Conservation (phyloP, 495 filamentous ascomycete genomes). For the Podospora tetraspora region DNA sequence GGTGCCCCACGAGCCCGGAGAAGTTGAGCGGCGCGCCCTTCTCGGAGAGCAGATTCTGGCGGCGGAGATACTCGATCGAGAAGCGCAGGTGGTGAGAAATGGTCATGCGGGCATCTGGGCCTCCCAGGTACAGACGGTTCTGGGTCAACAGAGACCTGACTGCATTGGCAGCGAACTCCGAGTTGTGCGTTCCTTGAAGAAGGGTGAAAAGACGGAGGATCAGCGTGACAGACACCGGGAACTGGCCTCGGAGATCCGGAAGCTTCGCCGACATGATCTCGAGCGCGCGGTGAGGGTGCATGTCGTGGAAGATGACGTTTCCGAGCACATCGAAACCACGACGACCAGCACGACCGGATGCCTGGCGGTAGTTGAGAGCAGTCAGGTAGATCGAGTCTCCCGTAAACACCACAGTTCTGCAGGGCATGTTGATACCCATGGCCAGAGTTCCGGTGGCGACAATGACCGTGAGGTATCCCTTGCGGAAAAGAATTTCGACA, state of each 20-base stretch:
- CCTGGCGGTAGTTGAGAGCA: constrained; percentile 69
- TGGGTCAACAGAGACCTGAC: constrained; percentile 64
- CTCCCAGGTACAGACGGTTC: constrained; percentile 62
- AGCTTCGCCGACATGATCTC: constrained; percentile 65
- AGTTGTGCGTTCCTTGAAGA: constrained; percentile 57
- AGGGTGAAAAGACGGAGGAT: constrained; percentile 64
- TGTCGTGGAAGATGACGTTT: constrained; percentile 70
- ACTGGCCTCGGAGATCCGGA: constrained; percentile 70
- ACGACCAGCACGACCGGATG: constrained; percentile 69
- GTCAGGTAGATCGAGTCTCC: constrained; percentile 68
- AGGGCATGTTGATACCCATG: constrained; percentile 81
- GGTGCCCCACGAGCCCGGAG: constrained; percentile 57
- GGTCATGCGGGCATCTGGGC: constrained; percentile 53
- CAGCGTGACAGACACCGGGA: constrained; percentile 68
- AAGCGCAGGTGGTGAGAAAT: constrained; percentile 72
- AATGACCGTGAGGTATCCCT: constrained; percentile 65
- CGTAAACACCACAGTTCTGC: constrained; percentile 71
- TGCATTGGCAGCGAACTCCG: constrained; percentile 53
- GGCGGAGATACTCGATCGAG: constrained; percentile 71
- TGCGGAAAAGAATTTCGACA: constrained; percentile 69
- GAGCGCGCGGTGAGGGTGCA: constrained; percentile 49
- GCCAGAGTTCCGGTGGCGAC: constrained; percentile 72
- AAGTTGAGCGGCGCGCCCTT: constrained; percentile 64
- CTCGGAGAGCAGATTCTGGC: constrained; percentile 57
- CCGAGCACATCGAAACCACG: constrained; percentile 75